These are phyloP conservation scores for Penicillium herquei DNA, from an alignment of 495 filamentous ascomycete genomes.

Conservation along the genomic window DNA sequence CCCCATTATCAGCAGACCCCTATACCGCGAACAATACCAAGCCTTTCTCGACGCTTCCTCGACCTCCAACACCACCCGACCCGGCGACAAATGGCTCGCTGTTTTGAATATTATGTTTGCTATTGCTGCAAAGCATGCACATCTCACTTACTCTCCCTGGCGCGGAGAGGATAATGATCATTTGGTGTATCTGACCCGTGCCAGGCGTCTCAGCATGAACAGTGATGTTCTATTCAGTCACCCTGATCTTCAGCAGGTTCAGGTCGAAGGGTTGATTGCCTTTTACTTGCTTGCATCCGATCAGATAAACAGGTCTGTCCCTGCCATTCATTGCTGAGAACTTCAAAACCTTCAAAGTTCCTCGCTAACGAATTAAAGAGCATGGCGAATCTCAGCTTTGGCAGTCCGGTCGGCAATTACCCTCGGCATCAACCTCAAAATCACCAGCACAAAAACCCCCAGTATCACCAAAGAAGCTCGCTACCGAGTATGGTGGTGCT, in stretches of 20 bases:
- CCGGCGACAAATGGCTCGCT: slow-evolving; percentile 51
- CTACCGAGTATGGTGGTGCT: slow-evolving; percentile 63
- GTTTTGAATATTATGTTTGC: slow-evolving; percentile 63
- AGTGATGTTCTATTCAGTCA: slow-evolving; percentile 47
- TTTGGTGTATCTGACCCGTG: slow-evolving; percentile 54
- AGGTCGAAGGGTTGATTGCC: slow-evolving; percentile 52
- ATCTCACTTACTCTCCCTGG: slow-evolving; percentile 44
- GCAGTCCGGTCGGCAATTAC: slow-evolving; percentile 59
- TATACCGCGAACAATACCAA: slow-evolving; percentile 36
- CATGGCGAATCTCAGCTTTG: slow-evolving; percentile 61
- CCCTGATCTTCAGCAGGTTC: slow-evolving; percentile 54
- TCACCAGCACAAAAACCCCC: slow-evolving; percentile 44
- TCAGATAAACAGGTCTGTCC: slow-evolving; percentile 55
- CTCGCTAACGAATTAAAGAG: slow-evolving; percentile 32
- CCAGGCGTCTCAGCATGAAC: slow-evolving; percentile 50
- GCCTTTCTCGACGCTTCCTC: slow-evolving; percentile 24
- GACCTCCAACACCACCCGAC: slow-evolving; percentile 19
- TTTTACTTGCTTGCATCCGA: slow-evolving; percentile 57
- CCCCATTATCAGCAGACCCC: slow-evolving; percentile 52
- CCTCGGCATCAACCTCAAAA: slow-evolving; percentile 66
- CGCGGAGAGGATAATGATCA: slow-evolving; percentile 46
- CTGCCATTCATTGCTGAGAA: background rate
- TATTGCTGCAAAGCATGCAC: slow-evolving; percentile 53
- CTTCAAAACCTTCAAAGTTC: background rate
- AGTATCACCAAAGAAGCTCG: slow-evolving; percentile 57